Conservation (phyloP, 2,329 filamentous ascomycete genomes). For the Hypoxylon sp. region DNA sequence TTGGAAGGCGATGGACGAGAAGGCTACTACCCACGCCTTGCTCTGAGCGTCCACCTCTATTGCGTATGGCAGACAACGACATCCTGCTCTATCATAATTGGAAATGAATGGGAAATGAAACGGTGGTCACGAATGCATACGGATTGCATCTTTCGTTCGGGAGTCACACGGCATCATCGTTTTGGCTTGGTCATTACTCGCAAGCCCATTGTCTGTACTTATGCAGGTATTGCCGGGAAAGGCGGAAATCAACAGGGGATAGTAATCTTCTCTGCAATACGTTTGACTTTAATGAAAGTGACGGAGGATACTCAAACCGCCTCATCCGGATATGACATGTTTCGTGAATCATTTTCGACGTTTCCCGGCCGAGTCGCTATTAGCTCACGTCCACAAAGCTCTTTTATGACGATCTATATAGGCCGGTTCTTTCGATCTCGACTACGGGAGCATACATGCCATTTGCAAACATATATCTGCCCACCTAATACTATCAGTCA, state of each 20-base stretch:
- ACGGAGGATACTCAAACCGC: neutral
- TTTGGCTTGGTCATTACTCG: constrained; percentile 47
- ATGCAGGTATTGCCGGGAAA: constrained; percentile 46
- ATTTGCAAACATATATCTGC: too few relatives aligned
- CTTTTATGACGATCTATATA: too few relatives aligned
- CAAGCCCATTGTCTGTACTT: constrained; percentile 49
- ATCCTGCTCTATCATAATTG: constrained; percentile 47
- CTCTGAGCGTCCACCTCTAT: constrained; percentile 51
- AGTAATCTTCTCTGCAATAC: constrained; percentile 41
- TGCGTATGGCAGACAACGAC: constrained; percentile 45
- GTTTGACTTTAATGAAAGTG: constrained; percentile 14
- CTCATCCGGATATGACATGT: neutral
- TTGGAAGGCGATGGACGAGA: constrained; percentile 51
- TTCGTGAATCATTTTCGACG: neutral
- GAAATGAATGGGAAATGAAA: constrained; percentile 47
- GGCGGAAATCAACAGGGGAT: constrained; percentile 44
- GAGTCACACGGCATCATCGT: constrained; percentile 53
- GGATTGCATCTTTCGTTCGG: constrained; percentile 50
- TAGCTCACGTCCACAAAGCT: too few relatives aligned
- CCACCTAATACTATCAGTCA: too few relatives aligned
- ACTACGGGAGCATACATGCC: too few relatives aligned
- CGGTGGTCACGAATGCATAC: constrained; percentile 46
- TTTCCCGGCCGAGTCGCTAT: neutral
- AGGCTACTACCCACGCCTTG: constrained; percentile 24
- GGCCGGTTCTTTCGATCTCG: too few relatives aligned